These are phyloP conservation scores for Sporothrix euskadiensis DNA, from an alignment of 2,329 filamentous ascomycete genomes.

Conservation along the genomic window DNA sequence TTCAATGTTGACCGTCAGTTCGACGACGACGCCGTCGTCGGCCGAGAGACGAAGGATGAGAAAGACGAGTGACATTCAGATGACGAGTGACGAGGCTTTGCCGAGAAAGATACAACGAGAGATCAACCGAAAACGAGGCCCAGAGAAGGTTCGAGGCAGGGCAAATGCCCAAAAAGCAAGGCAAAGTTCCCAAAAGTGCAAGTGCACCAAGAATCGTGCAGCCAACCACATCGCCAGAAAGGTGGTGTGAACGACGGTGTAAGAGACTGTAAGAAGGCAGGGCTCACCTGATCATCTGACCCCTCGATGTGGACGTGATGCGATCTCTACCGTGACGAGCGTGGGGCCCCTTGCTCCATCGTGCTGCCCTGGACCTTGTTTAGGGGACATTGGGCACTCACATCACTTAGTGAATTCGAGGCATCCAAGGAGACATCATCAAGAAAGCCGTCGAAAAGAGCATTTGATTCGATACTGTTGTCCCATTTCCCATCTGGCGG, in stretches of 20 bases:
- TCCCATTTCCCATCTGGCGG: conserved; percentile 22
- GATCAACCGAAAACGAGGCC: background rate
- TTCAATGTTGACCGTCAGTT: background rate
- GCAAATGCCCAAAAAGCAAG: background rate
- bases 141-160: background rate
- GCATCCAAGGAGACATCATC: background rate
- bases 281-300: conserved; percentile 11
- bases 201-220: background rate
- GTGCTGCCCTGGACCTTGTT: background rate
- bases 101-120: background rate
- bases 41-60: background rate
- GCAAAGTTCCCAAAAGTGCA: background rate
- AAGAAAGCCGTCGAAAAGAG: background rate
- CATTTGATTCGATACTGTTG: background rate
- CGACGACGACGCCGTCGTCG: background rate
- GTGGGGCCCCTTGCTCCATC: background rate
- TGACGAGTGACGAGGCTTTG: background rate
- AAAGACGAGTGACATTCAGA: background rate
- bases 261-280: background rate
- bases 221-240: background rate
- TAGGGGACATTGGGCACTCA: background rate
- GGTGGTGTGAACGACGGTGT: background rate
- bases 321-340: background rate
- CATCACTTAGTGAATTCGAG: background rate
- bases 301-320: background rate